A percentile compares a stretch with the other conserved stretches of the same genome.
Evolutionary conservation across 305 asterid genomes (phyloP).

Genomic region (Fraxinus dipetala): DNA sequence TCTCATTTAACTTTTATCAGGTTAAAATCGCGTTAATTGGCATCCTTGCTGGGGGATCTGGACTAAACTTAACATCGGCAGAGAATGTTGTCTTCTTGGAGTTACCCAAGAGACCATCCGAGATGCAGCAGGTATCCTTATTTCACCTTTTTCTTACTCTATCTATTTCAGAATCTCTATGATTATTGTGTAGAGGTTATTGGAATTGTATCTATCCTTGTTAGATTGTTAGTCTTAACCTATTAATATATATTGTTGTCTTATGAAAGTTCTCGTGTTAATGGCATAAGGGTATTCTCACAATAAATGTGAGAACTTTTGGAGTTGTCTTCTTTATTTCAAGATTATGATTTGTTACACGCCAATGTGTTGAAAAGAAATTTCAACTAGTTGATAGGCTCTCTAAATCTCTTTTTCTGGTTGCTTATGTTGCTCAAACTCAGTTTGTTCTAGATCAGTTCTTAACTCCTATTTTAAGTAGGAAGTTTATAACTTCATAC

Average conservation of each 20-base stretch:
- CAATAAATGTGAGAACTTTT: not conserved
- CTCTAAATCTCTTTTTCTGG: not conserved
- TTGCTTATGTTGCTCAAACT: not conserved
- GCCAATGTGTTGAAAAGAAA: constrained; percentile 8
- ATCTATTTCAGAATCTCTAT: constrained; percentile 19
- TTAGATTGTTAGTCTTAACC: not conserved
- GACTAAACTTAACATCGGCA: constrained; percentile 85
- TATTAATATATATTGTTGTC: not conserved
- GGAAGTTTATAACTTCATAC: not conserved
- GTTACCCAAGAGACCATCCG: constrained; percentile 68
- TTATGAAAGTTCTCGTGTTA: not conserved
- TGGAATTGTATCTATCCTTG: not conserved
- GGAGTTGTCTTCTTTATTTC: not conserved
- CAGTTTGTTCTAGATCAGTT: too few species aligned
- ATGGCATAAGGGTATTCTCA: not conserved
- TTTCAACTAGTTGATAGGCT: not conserved
- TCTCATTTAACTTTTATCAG: constrained; percentile 36
- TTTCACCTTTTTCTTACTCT: constrained; percentile 13
- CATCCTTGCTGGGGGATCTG: constrained; percentile 92
- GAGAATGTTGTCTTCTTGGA: constrained; percentile 87
- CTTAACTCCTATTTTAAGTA: not conserved
- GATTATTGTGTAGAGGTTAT: not conserved
- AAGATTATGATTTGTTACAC: not conserved
- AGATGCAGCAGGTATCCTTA: constrained; percentile 70
- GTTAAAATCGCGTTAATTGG: constrained; percentile 88